Base-by-base conservation (phyloP, 164 flowering plant genomes). In the Cinnamomum micranthum region DNA sequence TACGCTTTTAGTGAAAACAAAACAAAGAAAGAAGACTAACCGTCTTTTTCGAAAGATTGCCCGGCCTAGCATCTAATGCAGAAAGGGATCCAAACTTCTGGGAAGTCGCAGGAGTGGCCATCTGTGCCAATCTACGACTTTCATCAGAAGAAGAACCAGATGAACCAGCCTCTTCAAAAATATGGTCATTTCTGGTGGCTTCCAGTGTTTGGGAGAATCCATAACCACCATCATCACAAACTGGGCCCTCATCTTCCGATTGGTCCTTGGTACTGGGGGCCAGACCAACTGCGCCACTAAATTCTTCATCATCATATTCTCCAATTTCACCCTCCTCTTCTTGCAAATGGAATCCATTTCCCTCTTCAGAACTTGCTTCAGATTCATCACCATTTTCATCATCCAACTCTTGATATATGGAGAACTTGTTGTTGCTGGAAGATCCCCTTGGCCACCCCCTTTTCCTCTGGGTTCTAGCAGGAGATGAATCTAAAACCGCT, bases 31-130 rank as follows among this genome's bases (percentile, higher is more conserved):
- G 47, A 65, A 19, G 6, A 71, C 87, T 67, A 79, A 96, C 99
- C 93, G 84, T 65, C 73, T 86, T 87, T 82, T 87, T 96, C 19
- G 97, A 86, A 55, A 82, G 72, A 79, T 97, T 90, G 65, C 90
- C 81, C 27, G 98, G 93, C 77, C 92, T 87, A 65, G 93, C 85
- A 81, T 92, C 99, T 65, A 96, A 80, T n/a, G 98, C 99, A 76
- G 99, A 96, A 51, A 96, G 85, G 70, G 97, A 91, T 0, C 97
- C 95, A 85, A 94, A 96, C 74, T 96, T 96, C 88, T 87, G 95
- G 51, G 93, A 83, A 81, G 95, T 87, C 62, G 88, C 76, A 71
- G 98, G 91, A 65, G 97, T 86, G 10, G 80, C 87, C 24, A 74
- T 83, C 72, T 76, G 86, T 25, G 74, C 78, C 84, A 87, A 79